These are phyloP conservation scores for Amanita muscaria DNA, from an alignment of 768 basidiomycete genomes.

Conservation along the genomic window DNA sequence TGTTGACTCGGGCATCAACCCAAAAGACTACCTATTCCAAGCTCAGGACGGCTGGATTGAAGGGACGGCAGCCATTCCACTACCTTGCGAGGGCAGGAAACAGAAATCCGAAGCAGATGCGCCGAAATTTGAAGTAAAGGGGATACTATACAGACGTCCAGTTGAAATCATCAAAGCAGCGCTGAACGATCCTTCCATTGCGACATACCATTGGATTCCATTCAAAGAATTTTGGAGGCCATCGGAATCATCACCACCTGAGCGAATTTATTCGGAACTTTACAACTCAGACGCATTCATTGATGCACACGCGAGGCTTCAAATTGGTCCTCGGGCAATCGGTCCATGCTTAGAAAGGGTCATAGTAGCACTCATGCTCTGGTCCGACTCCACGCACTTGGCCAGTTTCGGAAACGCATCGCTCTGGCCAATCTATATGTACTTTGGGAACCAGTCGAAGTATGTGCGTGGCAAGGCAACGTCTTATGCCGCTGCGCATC, in stretches of 20 bases:
- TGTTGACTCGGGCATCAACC: too few relatives aligned
- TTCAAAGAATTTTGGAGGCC: constrained; percentile 17
- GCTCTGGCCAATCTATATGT: constrained; percentile 32
- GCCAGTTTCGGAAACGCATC: constrained; percentile 24
- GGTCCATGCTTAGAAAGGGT: background rate
- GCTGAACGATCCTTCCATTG: constrained; percentile 13
- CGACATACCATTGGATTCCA: constrained; percentile 20
- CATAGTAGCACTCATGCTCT: background rate
- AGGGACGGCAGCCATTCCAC: constrained; percentile 13
- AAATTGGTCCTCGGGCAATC: constrained; percentile 5
- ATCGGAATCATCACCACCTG: constrained; percentile 7
- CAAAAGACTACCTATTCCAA: too few relatives aligned
- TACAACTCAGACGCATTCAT: constrained; percentile 21
- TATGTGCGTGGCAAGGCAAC: constrained; percentile 23
- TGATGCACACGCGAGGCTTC: constrained; percentile 12
- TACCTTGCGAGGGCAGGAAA: constrained; percentile 20
- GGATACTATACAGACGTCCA: constrained; percentile 18
- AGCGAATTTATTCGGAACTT: constrained; percentile 17
- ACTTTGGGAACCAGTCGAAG: constrained; percentile 33
- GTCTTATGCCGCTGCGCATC: constrained; percentile 25
- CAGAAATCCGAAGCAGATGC: constrained; percentile 10
- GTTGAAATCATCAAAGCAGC: constrained; percentile 17
- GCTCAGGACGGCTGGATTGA: background rate
- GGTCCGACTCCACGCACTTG: constrained; percentile 11
- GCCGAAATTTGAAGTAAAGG: constrained; percentile 16